Evolutionary conservation across 129 eudicot species (phyloP), one percentile per base, ranked within the genome.

Genomic region (Chrysanthemum lavandulifolium): DNA sequence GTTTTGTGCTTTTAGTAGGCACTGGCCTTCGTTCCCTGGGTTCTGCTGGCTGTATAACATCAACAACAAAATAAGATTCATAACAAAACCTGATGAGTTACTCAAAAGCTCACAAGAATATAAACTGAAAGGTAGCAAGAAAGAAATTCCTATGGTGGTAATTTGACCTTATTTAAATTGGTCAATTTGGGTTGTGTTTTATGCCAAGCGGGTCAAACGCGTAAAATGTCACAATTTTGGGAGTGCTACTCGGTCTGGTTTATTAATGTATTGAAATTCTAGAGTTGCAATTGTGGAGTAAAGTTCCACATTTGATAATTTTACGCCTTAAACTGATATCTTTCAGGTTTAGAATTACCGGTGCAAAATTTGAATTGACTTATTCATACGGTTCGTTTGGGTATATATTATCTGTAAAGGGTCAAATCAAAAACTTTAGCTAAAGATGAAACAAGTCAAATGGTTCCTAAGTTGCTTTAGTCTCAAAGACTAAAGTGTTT

Each of bases 1-100:
- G 82, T 67, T 78, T 78, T 36, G 77, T 72, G 82, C 55, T 78
- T 72, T 78, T 78, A 56, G 66, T 47, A 33, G 78, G 68, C 73
- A 78, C 56, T 14, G 61, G 12, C 73, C 48, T 72, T 65, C 60
- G 62, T 65, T 78, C 82, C 56, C 50, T 78, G 8, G 68, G 18
- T 72, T 78, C 82, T 12, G 63, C 82, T 5, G 63, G n/a, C 78
- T 78, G 82, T 19, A 56, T 61, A 72, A 55, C 12, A 69, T 36
- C 25, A 72, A 25, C 2, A 21, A 62, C 53, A 53, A 56, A 56
- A 3, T 2, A 56, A 45, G 19, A 29, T 19, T 64, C n/a, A 16
- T 56, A 11, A 54, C 0, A 5, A 36, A 49, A 66, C 48, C 15
- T 4, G 40, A 40, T 6, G n/a, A 16, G 40, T 68, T 47, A 14